These are phyloP conservation scores for Musa beccarii DNA, from an alignment of 176 grass and related monocot genomes.

Conservation along the genomic window DNA sequence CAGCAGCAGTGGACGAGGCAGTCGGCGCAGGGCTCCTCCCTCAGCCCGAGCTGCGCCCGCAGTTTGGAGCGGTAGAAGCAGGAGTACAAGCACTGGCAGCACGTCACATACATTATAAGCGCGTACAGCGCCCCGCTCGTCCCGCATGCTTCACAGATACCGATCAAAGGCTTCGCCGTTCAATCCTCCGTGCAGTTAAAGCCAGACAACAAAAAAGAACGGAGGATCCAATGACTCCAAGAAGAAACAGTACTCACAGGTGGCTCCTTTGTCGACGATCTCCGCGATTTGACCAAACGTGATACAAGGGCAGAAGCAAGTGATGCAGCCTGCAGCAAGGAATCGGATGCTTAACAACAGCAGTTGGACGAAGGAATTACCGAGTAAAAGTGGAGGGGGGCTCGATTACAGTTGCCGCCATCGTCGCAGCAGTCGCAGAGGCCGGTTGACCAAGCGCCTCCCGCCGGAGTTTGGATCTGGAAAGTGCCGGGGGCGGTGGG, in stretches of 20 bases:
- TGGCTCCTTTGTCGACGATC: constrained; percentile 47
- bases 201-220: too few species aligned
- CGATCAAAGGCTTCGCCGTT: not conserved
- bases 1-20: constrained; percentile 60
- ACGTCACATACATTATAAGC: not conserved
- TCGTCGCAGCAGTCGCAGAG: constrained; percentile 40
- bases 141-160: constrained; percentile 28
- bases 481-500: not conserved
- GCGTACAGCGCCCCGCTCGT: constrained; percentile 33
- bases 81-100: constrained; percentile 40
- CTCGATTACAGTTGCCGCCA: constrained; percentile 26
- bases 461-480: not conserved
- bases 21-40: constrained; percentile 48
- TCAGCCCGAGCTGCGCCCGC: constrained; percentile 30
- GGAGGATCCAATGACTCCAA: too few species aligned
- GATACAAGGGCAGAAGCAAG: constrained; percentile 59
- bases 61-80: constrained; percentile 48
- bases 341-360: not conserved
- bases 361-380: not conserved
- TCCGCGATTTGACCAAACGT: constrained; percentile 43
- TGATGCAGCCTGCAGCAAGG: constrained; percentile 35
- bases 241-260: constrained; percentile 20
- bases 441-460: constrained; percentile 27
- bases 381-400: not conserved
- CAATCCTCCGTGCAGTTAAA: too few species aligned